phyloP scores from a whole-genome alignment of 2,329 filamentous ascomycete genomes.

The Sordariomycetes sp. region DNA sequence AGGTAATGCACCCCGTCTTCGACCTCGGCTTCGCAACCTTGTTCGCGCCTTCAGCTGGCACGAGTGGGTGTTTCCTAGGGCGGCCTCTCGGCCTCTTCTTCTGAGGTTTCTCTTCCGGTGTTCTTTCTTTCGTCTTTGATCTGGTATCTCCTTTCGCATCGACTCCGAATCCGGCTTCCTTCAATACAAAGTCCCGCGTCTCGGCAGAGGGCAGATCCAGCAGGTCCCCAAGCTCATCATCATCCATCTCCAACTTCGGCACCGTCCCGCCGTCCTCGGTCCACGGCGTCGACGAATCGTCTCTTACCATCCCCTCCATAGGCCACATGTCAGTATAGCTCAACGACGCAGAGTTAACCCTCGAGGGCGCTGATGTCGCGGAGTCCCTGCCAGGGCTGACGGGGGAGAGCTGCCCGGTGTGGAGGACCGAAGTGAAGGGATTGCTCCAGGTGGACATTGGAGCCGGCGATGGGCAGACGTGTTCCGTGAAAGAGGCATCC shows the following conservation, averaged over 20 bases:
- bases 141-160: not conserved
- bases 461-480: slow-evolving; percentile 16
- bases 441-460: slow-evolving; percentile 12
- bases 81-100: slow-evolving; percentile 63
- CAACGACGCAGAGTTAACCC: not conserved
- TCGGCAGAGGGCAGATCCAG: slow-evolving; percentile 24
- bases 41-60: slow-evolving; percentile 38
- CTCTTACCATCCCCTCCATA: slow-evolving; percentile 14
- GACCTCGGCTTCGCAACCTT: slow-evolving; percentile 69
- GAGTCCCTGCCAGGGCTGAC: slow-evolving; percentile 35
- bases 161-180: not conserved
- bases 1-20: slow-evolving; percentile 57
- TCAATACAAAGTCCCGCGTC: not conserved
- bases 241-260: slow-evolving; percentile 43
- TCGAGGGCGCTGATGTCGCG: slow-evolving; percentile 26
- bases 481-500: slow-evolving; percentile 20
- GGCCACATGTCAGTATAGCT: slow-evolving; percentile 22
- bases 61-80: slow-evolving; percentile 67
- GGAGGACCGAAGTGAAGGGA: slow-evolving; percentile 13
- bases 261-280: slow-evolving; percentile 29
- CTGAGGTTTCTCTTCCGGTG: slow-evolving; percentile 11
- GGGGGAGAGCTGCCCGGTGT: slow-evolving; percentile 37
- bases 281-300: not conserved
- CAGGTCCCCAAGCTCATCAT: slow-evolving; percentile 40
- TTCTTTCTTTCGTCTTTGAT: slow-evolving; percentile 8